Base-by-base conservation (phyloP, 495 filamentous ascomycete genomes). In the Xylaria acuta region DNA sequence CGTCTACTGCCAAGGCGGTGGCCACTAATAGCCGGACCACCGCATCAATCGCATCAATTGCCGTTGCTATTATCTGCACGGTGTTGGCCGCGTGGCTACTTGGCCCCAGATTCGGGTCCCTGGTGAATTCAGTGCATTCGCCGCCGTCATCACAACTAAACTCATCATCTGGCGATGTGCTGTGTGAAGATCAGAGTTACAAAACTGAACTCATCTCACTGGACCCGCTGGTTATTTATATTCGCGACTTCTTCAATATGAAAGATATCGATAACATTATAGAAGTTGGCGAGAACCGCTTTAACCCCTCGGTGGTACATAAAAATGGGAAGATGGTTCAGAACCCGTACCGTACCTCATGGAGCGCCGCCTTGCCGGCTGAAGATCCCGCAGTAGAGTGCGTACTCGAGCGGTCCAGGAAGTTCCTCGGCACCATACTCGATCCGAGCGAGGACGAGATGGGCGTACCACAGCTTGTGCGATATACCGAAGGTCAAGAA, bases 381-480 rank as follows among this genome's bases (percentile, higher is more conserved):
- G 76, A 82, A n/a, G 76, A 83, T 64, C 80, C 79, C 0, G 70
- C 80, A 25, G 84, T 86, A 22, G 43, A 69, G n/a, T 87, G 85
- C 67, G 81, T 85, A 27, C 73, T 87, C 0, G 73, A 54, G 25
- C 79, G 85, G 1, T 75, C 84, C 1, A 75, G 80, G n/a, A 67
- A 41, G 9, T 86, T 87, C 72, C 70, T 87, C 41, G 85, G 85
- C 30, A 81, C 84, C 0, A 80, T 83, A 76, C 49, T 86, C 11
- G 74, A 82, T n/a, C 77, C 83, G 25, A 75, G 77, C 0, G 81
- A 80, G 73, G 82, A 86, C 72, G 82, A 85, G 70, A 84, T 86
- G 77, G 84, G 84, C 0, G 80, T 82, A 1, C 82, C 84, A 36
- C 85, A 87, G 73, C 75, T 87, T 18, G 85, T 87, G 25, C 81